phyloP scores from a whole-genome alignment of 768 basidiomycete species.

The Mycena albidolilacea region DNA sequence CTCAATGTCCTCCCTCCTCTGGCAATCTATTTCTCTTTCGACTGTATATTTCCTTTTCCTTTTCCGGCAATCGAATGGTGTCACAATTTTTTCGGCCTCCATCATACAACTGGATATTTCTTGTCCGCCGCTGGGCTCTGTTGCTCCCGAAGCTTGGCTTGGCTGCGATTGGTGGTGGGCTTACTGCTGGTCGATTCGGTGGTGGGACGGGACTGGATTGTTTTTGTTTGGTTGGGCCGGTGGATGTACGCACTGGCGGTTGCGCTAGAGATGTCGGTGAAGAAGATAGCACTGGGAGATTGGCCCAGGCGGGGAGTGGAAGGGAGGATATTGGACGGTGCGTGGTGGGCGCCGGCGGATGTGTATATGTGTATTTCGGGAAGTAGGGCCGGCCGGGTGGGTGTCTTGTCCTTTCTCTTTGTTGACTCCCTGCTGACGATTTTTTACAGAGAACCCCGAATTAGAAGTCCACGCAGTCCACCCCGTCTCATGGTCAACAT shows the following conservation, averaged over 20 bases:
- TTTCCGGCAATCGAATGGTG: too few species aligned
- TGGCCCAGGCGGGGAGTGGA: slow-evolving; percentile 66
- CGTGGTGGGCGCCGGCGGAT: slow-evolving; percentile 84
- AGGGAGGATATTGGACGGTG: slow-evolving; percentile 78
- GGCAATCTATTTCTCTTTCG: too few species aligned
- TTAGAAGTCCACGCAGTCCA: slow-evolving; percentile 51
- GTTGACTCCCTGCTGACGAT: slow-evolving; percentile 43
- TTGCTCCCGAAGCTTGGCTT: too few species aligned
- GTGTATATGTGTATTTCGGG: slow-evolving; percentile 77
- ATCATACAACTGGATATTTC: too few species aligned
- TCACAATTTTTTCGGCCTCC: too few species aligned
- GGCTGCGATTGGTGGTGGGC: too few species aligned
- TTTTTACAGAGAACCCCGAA: slow-evolving; percentile 42
- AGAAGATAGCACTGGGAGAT: slow-evolving; percentile 74
- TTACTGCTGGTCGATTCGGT: too few species aligned
- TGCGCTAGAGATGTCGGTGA: slow-evolving; percentile 51
- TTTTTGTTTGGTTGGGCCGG: too few species aligned
- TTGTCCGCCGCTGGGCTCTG: too few species aligned
- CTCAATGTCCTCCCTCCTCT: too few species aligned
- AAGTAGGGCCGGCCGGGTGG: slow-evolving; percentile 49
- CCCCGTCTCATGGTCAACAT: slow-evolving; percentile 77
- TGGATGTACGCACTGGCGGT: slow-evolving; percentile 31
- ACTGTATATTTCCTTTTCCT: too few species aligned
- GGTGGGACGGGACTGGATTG: too few species aligned
- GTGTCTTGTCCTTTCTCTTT: slow-evolving; percentile 45